These are phyloP conservation scores for Beta macrorhiza DNA, from an alignment of 179 eudicot species.

Conservation along the genomic window DNA sequence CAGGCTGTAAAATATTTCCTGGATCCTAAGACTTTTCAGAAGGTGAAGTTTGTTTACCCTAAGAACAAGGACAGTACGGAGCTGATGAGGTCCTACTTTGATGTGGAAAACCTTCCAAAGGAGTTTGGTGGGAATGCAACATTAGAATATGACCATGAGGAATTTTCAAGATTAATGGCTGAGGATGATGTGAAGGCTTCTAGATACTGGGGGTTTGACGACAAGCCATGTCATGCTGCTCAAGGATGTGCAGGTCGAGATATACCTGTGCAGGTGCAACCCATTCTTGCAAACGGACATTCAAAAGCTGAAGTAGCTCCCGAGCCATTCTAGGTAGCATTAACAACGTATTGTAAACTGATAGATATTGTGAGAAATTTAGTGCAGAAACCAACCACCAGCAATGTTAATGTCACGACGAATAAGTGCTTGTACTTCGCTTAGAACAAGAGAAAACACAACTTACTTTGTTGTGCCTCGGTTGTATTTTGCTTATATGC, in stretches of 20 bases:
- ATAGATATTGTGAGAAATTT: neutral
- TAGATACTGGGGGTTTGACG: conserved; percentile 53
- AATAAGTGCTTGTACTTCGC: conserved; percentile 29
- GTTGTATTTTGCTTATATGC: conserved; percentile 14
- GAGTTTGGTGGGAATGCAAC: conserved; percentile 74
- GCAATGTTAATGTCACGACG: conserved; percentile 3
- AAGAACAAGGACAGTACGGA: conserved; percentile 80
- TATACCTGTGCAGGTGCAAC: conserved; percentile 23
- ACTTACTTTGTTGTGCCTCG: neutral
- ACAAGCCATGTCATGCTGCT: conserved; percentile 32
- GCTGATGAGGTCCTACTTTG: conserved; percentile 76
- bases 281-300: conserved; percentile 30
- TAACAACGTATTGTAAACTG: conserved; percentile 4
- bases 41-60: conserved; percentile 90
- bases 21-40: conserved; percentile 81
- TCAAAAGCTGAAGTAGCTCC: conserved; percentile 64
- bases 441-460: neutral
- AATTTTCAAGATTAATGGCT: conserved; percentile 57
- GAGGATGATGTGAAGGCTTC: conserved; percentile 56
- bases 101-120: conserved; percentile 76
- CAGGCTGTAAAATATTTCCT: conserved; percentile 89
- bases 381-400: conserved; percentile 9
- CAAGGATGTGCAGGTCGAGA: conserved; percentile 12
- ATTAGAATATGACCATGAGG: conserved; percentile 53
- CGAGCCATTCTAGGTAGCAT: conserved; percentile 42